Evolutionary conservation across 73 alveolate genomes (phyloP).

Genomic region (Paramecium bursaria): DNA sequence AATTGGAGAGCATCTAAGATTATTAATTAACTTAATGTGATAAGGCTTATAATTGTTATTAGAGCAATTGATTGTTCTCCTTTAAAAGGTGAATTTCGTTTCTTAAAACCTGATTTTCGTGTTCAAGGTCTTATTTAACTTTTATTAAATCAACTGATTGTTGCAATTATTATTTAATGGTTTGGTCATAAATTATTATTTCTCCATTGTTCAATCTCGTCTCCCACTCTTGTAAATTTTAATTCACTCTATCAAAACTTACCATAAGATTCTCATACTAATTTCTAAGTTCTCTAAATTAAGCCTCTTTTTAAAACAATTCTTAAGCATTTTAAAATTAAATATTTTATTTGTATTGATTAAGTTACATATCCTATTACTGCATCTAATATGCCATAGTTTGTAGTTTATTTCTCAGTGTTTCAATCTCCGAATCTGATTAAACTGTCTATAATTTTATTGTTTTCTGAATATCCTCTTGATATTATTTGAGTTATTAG

Average conservation of each 20-base stretch:
- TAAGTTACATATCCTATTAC: conserved; percentile 9
- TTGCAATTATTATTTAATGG: conserved; percentile 9
- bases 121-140: background rate
- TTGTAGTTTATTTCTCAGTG: conserved; percentile 11
- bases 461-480: background rate
- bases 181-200: conserved; percentile 22
- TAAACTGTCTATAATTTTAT: background rate
- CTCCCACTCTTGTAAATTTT: conserved; percentile 29
- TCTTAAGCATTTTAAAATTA: background rate
- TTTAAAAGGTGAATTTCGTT: conserved; percentile 5
- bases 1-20: too few species aligned
- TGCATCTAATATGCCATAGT: background rate
- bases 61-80: conserved; percentile 37
- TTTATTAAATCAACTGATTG: background rate
- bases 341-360: conserved; percentile 14
- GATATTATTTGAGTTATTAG: background rate
- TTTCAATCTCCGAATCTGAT: background rate
- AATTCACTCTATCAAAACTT: background rate
- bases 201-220: background rate
- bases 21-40: too few species aligned
- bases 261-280: background rate
- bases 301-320: background rate
- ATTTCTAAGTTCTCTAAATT: conserved; percentile 6
- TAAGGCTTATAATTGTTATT: too few species aligned
- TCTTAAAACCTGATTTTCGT: conserved; percentile 18